A percentile compares a stretch with the other conserved stretches of the same genome.
phyloP scores from a whole-genome alignment of 2,329 filamentous ascomycete species.

The Pseudogymnoascus sp. region DNA sequence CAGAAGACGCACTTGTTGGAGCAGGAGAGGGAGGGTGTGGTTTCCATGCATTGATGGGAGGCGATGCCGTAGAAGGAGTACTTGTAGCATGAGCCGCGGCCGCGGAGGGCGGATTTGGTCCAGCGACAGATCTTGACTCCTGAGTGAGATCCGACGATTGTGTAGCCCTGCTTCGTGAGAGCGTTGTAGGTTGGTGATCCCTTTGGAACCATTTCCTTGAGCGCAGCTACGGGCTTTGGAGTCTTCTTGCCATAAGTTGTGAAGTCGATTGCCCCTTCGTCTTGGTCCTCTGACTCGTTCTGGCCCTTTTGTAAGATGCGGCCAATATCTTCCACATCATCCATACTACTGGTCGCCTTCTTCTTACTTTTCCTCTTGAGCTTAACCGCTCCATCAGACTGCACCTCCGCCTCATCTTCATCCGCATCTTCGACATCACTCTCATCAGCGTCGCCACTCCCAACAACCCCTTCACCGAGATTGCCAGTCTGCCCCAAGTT shows the following conservation, averaged over 20 bases:
- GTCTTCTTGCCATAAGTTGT: slow-evolving; percentile 58
- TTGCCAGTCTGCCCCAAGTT: slow-evolving; percentile 53
- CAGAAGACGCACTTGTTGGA: slow-evolving; percentile 99
- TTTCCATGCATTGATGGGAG: slow-evolving; percentile 97
- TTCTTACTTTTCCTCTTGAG: slow-evolving; percentile 37
- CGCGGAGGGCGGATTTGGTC: slow-evolving; percentile 93
- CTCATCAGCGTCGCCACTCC: slow-evolving; percentile 73
- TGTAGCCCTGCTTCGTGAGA: slow-evolving; percentile 93
- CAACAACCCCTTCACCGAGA: slow-evolving; percentile 59
- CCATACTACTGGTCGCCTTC: slow-evolving; percentile 43
- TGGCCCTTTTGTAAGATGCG: slow-evolving; percentile 49
- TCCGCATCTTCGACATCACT: slow-evolving; percentile 83
- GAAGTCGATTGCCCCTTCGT: slow-evolving; percentile 71
- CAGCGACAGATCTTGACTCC: slow-evolving; percentile 97
- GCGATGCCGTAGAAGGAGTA: slow-evolving; percentile 95
- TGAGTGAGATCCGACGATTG: slow-evolving; percentile 89
- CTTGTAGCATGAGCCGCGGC: slow-evolving; percentile 94
- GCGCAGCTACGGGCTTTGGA: slow-evolving; percentile 33
- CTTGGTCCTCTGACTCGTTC: slow-evolving; percentile 24
- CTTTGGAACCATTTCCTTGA: slow-evolving; percentile 91
- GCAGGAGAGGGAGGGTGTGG: slow-evolving; percentile 88
- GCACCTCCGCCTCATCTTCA: slow-evolving; percentile 75
- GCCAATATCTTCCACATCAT: slow-evolving; percentile 81
- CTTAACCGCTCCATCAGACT: slow-evolving; percentile 51
- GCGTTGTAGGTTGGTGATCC: slow-evolving; percentile 81